Evolutionary conservation across 352 stramenopile genomes (phyloP), one percentile per base, ranked within the genome.

Genomic region (Phytophthora crassamura): DNA sequence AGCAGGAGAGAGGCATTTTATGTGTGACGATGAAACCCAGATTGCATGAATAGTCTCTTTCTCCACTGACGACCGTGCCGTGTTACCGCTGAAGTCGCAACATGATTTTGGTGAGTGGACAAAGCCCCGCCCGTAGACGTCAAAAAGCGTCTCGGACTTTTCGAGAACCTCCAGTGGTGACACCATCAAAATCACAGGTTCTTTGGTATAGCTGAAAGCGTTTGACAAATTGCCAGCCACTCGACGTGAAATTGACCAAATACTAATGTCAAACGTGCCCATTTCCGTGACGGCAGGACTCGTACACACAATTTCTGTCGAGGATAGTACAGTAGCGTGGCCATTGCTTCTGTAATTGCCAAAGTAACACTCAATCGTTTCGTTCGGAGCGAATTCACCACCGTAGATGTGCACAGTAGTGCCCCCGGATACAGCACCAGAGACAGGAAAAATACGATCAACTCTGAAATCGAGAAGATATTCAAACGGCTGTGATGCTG

Each of bases 321-420:
- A 25, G 1, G 86, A 92, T 28, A 86, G 1, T 2, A 93, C 56
- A 5, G 40, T 14, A 2, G 86, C 86, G 7, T 50, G 7, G 0
- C 42, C 25, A 2, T 42, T 32, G 12, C 60, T 82, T 15, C 15
- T 12, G 0, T 66, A 35, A 0, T 30, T 9, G 11, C 73, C 79
- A 59, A 94, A 94, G 5, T 39, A 60, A 35, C 86, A 94, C 12
- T 53, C 49, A 39, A 91, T 77, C 0, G 38, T 57, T 42, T 91
- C 79, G 6, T 69, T 59, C 3, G 25, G 7, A 10, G 46, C 25
- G 60, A 97, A 92, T 1, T 52, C 39, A 8, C 72, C 76, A 25
- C 90, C 91, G 33, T 64, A 55, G 1, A 97, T 49, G 15, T 72
- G 87, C 0, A 97, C 63, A 4, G 46, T 9, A 8, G 88, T 94